Base-by-base conservation (phyloP, 345 rosid species). In the Eucalyptus erythrocorys region DNA sequence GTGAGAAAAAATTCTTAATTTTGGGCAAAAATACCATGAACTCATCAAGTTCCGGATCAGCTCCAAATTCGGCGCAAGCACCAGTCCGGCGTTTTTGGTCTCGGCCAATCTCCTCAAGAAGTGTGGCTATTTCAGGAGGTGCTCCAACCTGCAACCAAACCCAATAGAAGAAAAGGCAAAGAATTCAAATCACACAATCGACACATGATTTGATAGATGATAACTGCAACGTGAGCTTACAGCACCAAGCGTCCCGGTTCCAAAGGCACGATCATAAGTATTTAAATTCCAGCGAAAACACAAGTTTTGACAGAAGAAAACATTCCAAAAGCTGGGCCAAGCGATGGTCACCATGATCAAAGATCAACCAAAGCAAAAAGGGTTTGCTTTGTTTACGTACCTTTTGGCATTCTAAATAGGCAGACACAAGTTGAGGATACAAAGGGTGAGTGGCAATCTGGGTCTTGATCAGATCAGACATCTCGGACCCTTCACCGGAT, bases 391-490 rank as follows among this genome's bases (percentile, higher is more conserved):
- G 42, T 51, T 43, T 37, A 76, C 84, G 30, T 49, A 94, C 97
- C 96, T 95, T 94, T 89, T 92, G 95, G 89, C 96, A 95, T 53
- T 93, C 92, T 48, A 94, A 89, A 89, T 93, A 91, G 30, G 95
- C 95, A 91, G 97, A 92, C 1, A 95, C 87, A 45, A 95, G 88
- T 90, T 94, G 88, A 40, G 95, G 95, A 90, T 94, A 95, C 85
- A 90, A 93, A 71, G 96, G 95, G 91, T 95, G 97, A 91, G 76
- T 86, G 57, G 96, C 91, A 90, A 95, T 95, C 94, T 93, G 95
- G 89, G 93, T 87, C 91, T 94, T 95, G 90, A 93, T 91, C 89
- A 94, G 92, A 90, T 92, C 93, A 89, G 90, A 88, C 88, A 90
- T 89, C 66, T 86, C 66, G 48, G 68, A 76, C 84, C 84, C 84